phyloP scores from a whole-genome alignment of 202 grass and related monocot species.

The Panicum hallii region DNA sequence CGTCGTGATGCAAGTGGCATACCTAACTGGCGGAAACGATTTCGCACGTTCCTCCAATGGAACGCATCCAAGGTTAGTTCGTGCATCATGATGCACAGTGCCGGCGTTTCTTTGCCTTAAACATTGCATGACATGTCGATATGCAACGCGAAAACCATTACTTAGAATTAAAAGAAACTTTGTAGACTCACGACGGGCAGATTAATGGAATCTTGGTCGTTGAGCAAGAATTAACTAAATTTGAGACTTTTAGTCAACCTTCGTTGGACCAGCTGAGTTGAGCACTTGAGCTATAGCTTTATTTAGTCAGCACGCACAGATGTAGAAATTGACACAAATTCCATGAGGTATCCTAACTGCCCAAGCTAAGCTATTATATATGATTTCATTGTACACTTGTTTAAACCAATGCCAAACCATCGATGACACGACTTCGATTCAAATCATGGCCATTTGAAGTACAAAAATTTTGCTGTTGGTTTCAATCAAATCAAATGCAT shows the following conservation, averaged over 20 bases:
- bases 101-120: background rate
- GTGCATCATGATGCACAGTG: background rate
- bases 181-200: background rate
- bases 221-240: conserved; percentile 13
- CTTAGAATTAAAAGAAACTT: background rate
- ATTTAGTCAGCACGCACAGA: background rate
- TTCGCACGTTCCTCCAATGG: conserved; percentile 41
- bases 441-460: background rate
- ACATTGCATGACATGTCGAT: background rate
- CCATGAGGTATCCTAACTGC: background rate
- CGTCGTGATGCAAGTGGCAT: background rate
- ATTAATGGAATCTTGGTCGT: conserved; percentile 16
- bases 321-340: background rate
- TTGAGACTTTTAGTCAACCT: background rate
- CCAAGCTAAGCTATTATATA: too few relatives aligned
- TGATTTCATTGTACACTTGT: background rate
- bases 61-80: background rate
- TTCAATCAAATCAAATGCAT: background rate
- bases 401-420: background rate
- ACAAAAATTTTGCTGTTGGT: background rate
- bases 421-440: background rate
- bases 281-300: background rate
- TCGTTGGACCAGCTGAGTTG: background rate
- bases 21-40: conserved; percentile 16
- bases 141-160: background rate